These are phyloP conservation scores for Panaeolus papilionaceus DNA, from an alignment of 768 basidiomycete genomes.

Conservation along the genomic window DNA sequence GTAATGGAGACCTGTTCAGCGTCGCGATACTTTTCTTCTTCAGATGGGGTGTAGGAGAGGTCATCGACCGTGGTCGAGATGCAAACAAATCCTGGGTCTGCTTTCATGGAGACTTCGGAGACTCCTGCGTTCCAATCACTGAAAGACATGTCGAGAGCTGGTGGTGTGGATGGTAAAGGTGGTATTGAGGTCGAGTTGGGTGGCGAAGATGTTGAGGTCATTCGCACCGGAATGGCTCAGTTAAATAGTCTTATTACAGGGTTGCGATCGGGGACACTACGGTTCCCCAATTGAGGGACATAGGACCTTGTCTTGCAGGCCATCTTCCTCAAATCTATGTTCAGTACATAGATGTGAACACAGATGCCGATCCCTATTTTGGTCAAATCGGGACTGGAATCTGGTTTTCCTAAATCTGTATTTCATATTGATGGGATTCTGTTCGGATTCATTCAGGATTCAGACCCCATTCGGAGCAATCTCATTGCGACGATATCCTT, in stretches of 20 bases:
- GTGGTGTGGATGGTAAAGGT: conserved; percentile 18
- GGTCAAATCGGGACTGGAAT: background rate
- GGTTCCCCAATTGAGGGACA: background rate
- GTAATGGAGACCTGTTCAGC: conserved; percentile 67
- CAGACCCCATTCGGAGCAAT: background rate
- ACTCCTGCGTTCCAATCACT: conserved; percentile 45
- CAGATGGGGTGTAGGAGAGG: conserved; percentile 46
- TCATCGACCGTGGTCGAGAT: conserved; percentile 48
- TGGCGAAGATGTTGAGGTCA: conserved; percentile 12
- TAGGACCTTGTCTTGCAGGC: background rate
- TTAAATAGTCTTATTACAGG: background rate
- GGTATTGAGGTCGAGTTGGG: conserved; percentile 1
- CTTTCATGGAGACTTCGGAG: conserved; percentile 28
- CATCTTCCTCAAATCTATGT: background rate
- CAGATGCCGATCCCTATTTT: background rate
- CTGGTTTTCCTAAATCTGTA: background rate
- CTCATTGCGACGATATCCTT: background rate
- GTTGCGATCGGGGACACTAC: background rate
- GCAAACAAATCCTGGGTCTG: conserved; percentile 34
- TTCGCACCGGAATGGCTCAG: background rate
- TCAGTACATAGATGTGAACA: background rate
- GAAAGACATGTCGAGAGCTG: conserved; percentile 26
- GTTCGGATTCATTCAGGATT: background rate
- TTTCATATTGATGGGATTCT: background rate
- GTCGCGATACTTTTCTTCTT: conserved; percentile 49